Evolutionary conservation across 495 filamentous ascomycete genomes (phyloP).

Genomic region (Penicillium odoratum): DNA sequence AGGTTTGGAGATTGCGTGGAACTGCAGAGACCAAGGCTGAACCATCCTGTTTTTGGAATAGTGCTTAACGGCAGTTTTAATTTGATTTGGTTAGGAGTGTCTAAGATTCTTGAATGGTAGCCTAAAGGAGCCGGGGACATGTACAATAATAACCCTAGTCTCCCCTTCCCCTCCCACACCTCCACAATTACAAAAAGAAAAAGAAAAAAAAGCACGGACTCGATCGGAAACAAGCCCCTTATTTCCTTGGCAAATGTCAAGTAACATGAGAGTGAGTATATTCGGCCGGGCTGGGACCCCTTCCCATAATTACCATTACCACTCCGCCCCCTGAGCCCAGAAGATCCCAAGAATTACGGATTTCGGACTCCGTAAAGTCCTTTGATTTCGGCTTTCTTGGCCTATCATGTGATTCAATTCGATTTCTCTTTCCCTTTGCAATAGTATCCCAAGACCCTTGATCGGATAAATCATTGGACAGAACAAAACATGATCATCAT

Average conservation of each 20-base stretch:
- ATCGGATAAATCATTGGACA: background rate
- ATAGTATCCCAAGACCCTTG: background rate
- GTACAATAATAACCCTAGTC: background rate
- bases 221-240: constrained; percentile 2
- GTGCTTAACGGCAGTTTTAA: background rate
- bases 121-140: background rate
- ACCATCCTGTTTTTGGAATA: background rate
- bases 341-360: too few relatives aligned
- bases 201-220: constrained; percentile 15
- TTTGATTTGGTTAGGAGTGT: background rate
- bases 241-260: constrained; percentile 5
- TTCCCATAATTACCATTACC: too few relatives aligned
- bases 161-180: background rate
- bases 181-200: background rate
- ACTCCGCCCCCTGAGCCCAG: too few relatives aligned
- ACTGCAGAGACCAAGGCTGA: background rate
- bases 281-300: background rate
- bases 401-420: too few relatives aligned
- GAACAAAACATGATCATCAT: background rate
- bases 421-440: too few relatives aligned
- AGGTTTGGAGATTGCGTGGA: constrained; percentile 20
- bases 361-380: too few relatives aligned
- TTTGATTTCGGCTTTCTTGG: too few relatives aligned
- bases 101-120: background rate
- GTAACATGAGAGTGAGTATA: too few relatives aligned